Conservation (phyloP, 1,284 basidiomycete species). For the Moesziomyces sp. region DNA sequence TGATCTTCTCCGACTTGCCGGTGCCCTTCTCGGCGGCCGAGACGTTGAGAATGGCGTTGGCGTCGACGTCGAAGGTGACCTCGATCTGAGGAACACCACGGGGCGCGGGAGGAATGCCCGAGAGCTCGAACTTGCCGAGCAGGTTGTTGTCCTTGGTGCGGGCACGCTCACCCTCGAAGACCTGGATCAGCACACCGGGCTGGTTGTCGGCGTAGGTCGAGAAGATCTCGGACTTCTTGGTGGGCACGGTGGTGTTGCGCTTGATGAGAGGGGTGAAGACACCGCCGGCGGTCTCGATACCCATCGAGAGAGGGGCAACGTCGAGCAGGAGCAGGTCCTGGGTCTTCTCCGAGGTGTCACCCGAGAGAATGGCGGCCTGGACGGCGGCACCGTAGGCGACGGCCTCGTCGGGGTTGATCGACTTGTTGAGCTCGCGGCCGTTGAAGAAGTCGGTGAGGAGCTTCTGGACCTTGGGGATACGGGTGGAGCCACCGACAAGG, state of each 20-base stretch:
- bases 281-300: constrained; percentile 97
- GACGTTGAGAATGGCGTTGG: constrained; percentile 97
- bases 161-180: constrained; percentile 98
- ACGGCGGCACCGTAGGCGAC: constrained; percentile 99
- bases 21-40: constrained; percentile 97
- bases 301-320: constrained; percentile 93
- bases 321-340: constrained; percentile 96
- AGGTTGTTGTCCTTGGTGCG: constrained; percentile 99
- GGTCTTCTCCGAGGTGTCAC: constrained; percentile 97
- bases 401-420: constrained; percentile 99
- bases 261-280: constrained; percentile 98
- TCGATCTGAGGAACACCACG: constrained; percentile 98
- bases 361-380: constrained; percentile 96
- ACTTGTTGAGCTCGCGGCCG: constrained; percentile 73
- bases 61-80: constrained; percentile 98
- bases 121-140: constrained; percentile 98
- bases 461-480: constrained; percentile 98
- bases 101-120: constrained; percentile 96
- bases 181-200: constrained; percentile 97
- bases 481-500: constrained; percentile 96
- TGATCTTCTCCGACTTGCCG: constrained; percentile 91
- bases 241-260: constrained; percentile 98
- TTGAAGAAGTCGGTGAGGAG: constrained; percentile 99
- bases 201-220: constrained; percentile 99
- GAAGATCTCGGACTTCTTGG: constrained; percentile 99